phyloP scores from a whole-genome alignment of 768 basidiomycete species.

The Kwoniella sp. region DNA sequence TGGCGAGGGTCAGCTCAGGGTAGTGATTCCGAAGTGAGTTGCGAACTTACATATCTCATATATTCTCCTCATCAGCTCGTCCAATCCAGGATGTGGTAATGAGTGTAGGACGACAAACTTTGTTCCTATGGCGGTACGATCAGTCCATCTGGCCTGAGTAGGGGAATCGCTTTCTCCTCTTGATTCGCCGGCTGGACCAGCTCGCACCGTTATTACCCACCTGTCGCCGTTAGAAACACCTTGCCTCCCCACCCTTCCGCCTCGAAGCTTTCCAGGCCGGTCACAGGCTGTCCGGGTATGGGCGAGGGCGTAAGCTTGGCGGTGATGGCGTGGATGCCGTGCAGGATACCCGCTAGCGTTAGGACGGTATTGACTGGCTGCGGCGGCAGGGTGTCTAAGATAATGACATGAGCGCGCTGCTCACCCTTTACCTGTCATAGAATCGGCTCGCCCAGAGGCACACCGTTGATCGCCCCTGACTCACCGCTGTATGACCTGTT shows the following conservation, averaged over 20 bases:
- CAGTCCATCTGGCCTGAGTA: no score
- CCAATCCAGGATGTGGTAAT: conserved; percentile 61
- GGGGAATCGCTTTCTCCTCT: no score
- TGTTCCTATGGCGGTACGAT: no score
- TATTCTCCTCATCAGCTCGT: conserved; percentile 69
- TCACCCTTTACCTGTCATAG: not conserved
- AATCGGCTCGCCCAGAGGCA: no score
- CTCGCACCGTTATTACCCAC: conserved; percentile 56
- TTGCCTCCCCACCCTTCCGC: conserved; percentile 93
- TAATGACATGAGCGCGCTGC: no score
- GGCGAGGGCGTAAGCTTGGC: conserved; percentile 73
- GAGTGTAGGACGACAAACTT: conserved; percentile 93
- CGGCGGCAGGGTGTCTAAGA: conserved; percentile 78
- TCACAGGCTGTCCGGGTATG: conserved; percentile 18
- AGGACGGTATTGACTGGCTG: conserved; percentile 66
- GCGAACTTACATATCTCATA: conserved; percentile 72
- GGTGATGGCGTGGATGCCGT: conserved; percentile 98
- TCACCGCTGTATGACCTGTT: conserved; percentile 84
- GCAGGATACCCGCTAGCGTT: conserved; percentile 90
- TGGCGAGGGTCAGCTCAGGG: not conserved
- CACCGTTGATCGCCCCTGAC: no score
- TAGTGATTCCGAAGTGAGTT: no score
- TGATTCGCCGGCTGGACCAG: no score
- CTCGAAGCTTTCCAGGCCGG: conserved; percentile 75
- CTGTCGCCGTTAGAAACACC: conserved; percentile 82